Percentiles rank a stretch among this genome's conserved stretches.
Evolutionary conservation across 2,329 filamentous ascomycete genomes (phyloP).

Genomic region (Pezicula neosporulosa): DNA sequence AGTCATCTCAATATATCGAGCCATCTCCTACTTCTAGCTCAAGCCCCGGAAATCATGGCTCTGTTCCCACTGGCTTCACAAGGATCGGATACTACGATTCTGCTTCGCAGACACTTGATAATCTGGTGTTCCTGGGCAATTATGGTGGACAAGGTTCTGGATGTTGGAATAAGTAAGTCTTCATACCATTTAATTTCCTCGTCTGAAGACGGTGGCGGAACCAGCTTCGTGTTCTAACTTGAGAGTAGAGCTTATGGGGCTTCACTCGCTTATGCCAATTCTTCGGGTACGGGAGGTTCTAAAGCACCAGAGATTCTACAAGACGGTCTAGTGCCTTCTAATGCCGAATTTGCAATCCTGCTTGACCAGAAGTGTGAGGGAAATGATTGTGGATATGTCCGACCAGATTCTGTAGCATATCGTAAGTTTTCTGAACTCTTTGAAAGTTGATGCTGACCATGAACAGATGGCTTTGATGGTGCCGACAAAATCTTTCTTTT

Average conservation of each 20-base stretch:
- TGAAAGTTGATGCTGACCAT: neutral
- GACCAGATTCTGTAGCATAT: slow-evolving; percentile 46
- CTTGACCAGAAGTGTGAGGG: slow-evolving; percentile 43
- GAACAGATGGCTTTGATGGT: slow-evolving; percentile 65
- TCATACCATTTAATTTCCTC: too few species aligned
- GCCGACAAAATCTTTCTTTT: slow-evolving; percentile 70
- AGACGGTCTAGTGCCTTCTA: slow-evolving; percentile 44
- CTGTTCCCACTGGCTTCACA: slow-evolving; percentile 28
- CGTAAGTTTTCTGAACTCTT: slow-evolving; percentile 31
- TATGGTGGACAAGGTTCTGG: slow-evolving; percentile 52
- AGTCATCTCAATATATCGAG: too few species aligned
- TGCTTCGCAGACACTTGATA: slow-evolving; percentile 38
- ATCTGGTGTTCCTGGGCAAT: slow-evolving; percentile 57
- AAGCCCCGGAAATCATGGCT: slow-evolving; percentile 19
- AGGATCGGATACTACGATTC: slow-evolving; percentile 46
- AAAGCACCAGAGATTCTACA: slow-evolving; percentile 44
- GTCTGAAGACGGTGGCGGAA: neutral
- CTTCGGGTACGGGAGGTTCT: slow-evolving; percentile 42
- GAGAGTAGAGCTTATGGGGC: slow-evolving; percentile 35
- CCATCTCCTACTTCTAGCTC: neutral
- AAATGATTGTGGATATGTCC: slow-evolving; percentile 42
- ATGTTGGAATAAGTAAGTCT: slow-evolving; percentile 44
- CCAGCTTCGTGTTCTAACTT: neutral
- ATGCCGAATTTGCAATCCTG: slow-evolving; percentile 48
- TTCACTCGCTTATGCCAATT: slow-evolving; percentile 52